These are phyloP conservation scores for Starmerella apis DNA, from an alignment of 805 yeast genomes.

Conservation along the genomic window DNA sequence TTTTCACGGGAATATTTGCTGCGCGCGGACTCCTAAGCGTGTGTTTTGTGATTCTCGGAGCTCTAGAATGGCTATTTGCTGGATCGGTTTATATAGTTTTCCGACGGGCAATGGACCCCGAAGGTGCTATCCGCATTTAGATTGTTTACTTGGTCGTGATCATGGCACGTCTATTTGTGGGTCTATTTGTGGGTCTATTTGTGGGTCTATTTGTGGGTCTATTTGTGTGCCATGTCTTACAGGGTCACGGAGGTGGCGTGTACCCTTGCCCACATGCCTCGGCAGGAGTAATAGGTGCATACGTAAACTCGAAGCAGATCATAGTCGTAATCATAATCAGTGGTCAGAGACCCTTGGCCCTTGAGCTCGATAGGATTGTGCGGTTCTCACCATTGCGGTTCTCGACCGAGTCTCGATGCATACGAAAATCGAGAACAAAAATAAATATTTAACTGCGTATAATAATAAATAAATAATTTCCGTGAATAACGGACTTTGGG, in stretches of 20 bases:
- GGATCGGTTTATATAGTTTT: constrained; percentile 15
- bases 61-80: constrained; percentile 29
- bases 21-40: constrained; percentile 29
- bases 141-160: no score
- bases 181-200: no score
- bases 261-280: background rate
- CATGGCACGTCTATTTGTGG: no score
- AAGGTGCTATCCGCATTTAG: constrained; percentile 13
- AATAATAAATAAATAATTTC: background rate
- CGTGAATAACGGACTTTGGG: background rate
- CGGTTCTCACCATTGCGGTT: constrained; percentile 7
- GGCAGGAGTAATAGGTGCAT: no score
- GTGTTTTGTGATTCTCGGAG: constrained; percentile 32
- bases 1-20: constrained; percentile 67
- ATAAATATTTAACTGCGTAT: background rate
- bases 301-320: no score
- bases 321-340: background rate
- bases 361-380: background rate
- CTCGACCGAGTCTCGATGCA: background rate
- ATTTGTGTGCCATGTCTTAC: no score
- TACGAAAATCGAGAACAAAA: background rate
- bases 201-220: no score
- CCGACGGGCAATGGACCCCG: constrained; percentile 5
- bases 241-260: background rate
- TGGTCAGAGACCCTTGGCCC: background rate